A percentile compares a stretch with the other conserved stretches of the same genome.
These are phyloP conservation scores for Phaffomyces antillensis DNA, from an alignment of 805 yeast species.

Conservation along the genomic window DNA sequence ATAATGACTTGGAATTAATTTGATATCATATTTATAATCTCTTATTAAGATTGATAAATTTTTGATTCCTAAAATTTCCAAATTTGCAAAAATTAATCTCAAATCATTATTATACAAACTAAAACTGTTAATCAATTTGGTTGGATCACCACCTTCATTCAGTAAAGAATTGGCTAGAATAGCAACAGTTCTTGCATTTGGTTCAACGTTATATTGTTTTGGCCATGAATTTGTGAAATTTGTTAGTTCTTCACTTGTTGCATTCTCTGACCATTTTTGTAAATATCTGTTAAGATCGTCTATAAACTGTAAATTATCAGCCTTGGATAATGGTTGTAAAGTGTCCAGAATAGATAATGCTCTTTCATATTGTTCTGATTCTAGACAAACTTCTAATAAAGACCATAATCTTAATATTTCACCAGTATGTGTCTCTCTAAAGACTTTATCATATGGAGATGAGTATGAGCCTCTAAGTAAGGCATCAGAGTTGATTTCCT, in stretches of 20 bases:
- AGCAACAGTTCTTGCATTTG: slow-evolving; percentile 56
- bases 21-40: slow-evolving; percentile 13
- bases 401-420: slow-evolving; percentile 68
- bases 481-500: slow-evolving; percentile 5
- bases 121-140: slow-evolving; percentile 21
- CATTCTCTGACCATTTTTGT: slow-evolving; percentile 30
- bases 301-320: slow-evolving; percentile 40
- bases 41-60: slow-evolving; percentile 28
- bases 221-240: slow-evolving; percentile 31
- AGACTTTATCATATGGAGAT: slow-evolving; percentile 15
- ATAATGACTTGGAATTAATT: slow-evolving; percentile 30
- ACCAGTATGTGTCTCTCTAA: slow-evolving; percentile 31
- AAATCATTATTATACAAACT: slow-evolving; percentile 21
- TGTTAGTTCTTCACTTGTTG: slow-evolving; percentile 36
- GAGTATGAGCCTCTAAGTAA: slow-evolving; percentile 15
- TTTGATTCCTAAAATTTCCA: slow-evolving; percentile 47
- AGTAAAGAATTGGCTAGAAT: slow-evolving; percentile 35
- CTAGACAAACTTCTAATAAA: slow-evolving; percentile 69
- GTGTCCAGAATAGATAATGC: slow-evolving; percentile 65
- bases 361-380: slow-evolving; percentile 56
- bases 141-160: slow-evolving; percentile 16
- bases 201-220: slow-evolving; percentile 26
- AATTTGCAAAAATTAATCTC: slow-evolving; percentile 16
- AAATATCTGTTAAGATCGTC: slow-evolving; percentile 67
- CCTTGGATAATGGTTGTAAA: slow-evolving; percentile 41